Evolutionary conservation across 1,284 basidiomycete genomes (phyloP).

Genomic region (Moesziomyces sp.): DNA sequence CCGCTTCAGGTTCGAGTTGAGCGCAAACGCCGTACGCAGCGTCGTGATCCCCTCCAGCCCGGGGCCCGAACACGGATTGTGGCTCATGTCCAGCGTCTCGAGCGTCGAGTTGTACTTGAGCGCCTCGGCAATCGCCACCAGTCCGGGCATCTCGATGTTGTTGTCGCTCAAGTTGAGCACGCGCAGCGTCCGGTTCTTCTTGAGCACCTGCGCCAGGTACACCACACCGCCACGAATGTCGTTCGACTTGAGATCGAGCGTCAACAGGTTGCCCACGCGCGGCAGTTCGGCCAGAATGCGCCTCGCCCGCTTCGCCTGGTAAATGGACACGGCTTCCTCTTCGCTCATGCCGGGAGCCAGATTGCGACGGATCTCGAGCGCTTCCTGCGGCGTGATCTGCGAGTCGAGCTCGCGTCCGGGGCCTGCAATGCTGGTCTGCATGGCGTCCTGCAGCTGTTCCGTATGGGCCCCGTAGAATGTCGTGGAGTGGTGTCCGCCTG

Average conservation of each 20-base stretch:
- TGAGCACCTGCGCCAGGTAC: constrained; percentile 92
- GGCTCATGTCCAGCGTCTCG: constrained; percentile 91
- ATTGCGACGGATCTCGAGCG: constrained; percentile 19
- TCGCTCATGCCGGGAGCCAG: constrained; percentile 36
- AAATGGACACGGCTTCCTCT: constrained; percentile 49
- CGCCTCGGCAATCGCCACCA: constrained; percentile 86
- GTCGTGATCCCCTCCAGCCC: constrained; percentile 76
- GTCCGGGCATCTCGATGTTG: constrained; percentile 83
- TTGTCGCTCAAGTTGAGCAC: constrained; percentile 94
- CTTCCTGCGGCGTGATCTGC: constrained; percentile 33
- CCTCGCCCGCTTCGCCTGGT: constrained; percentile 51
- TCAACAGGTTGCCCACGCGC: constrained; percentile 83
- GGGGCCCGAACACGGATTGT: constrained; percentile 91
- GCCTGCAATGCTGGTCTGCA: constrained; percentile 39
- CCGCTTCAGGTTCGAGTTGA: constrained; percentile 90
- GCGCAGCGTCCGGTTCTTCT: constrained; percentile 92
- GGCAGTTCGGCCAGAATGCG: constrained; percentile 75
- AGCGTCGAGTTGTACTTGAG: constrained; percentile 94
- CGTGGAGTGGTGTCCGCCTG: constrained; percentile 1
- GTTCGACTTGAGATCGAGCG: constrained; percentile 89
- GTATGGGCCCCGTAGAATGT: constrained; percentile 39
- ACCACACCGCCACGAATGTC: constrained; percentile 83
- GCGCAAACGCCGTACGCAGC: constrained; percentile 84
- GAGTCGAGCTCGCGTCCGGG: constrained; percentile 33
- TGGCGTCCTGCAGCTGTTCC: constrained; percentile 47